Evolutionary conservation across 2,329 filamentous ascomycete species (phyloP).

Genomic region (Sporothrix euskadiensis): DNA sequence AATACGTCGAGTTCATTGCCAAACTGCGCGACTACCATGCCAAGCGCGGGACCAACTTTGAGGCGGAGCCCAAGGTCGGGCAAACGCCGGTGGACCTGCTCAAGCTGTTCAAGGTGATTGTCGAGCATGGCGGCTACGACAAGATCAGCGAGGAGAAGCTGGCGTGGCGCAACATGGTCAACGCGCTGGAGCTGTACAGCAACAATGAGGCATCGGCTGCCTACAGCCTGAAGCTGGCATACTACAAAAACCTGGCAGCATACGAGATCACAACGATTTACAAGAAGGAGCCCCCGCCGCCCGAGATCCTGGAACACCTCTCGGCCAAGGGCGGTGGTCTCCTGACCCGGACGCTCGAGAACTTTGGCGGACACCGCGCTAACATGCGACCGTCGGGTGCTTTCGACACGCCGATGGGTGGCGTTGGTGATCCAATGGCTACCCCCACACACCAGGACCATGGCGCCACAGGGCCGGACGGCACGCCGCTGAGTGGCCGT

Average conservation of each 20-base stretch:
- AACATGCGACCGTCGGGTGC: conserved; percentile 46
- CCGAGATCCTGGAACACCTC: conserved; percentile 83
- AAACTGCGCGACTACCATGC: conserved; percentile 73
- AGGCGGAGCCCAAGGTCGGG: conserved; percentile 79
- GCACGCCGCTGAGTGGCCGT: conserved; percentile 53
- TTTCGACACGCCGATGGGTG: conserved; percentile 34
- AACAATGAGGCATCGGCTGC: conserved; percentile 79
- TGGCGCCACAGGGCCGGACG: conserved; percentile 46
- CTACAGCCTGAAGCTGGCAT: conserved; percentile 82
- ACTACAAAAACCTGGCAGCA: conserved; percentile 85
- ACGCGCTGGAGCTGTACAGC: conserved; percentile 72
- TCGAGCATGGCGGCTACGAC: conserved; percentile 80
- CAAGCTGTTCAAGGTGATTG: conserved; percentile 75
- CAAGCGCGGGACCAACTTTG: conserved; percentile 75
- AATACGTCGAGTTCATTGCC: conserved; percentile 78
- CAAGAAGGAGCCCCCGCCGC: conserved; percentile 78
- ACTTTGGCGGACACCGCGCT: conserved; percentile 51
- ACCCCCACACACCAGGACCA: conserved; percentile 56
- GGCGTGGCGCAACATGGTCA: conserved; percentile 78
- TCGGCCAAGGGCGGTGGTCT: conserved; percentile 82
- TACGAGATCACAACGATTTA: conserved; percentile 81
- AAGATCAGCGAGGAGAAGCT: conserved; percentile 80
- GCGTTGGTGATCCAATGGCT: conserved; percentile 54
- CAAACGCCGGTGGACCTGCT: conserved; percentile 73
- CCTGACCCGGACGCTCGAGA: conserved; percentile 76